Evolutionary conservation across 176 grass and related monocot genomes (phyloP).

Genomic region (Carex scoparia): DNA sequence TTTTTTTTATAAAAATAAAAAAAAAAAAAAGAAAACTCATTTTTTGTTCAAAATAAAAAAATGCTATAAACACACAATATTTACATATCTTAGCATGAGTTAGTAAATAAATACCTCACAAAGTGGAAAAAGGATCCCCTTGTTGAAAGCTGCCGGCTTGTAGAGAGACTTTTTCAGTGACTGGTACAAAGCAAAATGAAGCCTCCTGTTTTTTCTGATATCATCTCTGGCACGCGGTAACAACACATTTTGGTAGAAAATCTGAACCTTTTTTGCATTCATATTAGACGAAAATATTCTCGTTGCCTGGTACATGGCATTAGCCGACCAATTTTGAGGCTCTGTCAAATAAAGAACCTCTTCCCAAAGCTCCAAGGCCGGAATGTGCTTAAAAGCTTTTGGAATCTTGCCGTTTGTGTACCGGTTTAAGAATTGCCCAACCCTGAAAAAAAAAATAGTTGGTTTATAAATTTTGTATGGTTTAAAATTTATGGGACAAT

Average conservation of each 20-base stretch:
- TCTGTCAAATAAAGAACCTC: conserved; percentile 78
- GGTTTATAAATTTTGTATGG: background rate
- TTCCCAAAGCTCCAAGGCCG: conserved; percentile 57
- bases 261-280: conserved; percentile 48
- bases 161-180: conserved; percentile 70
- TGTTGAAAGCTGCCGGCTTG: conserved; percentile 84
- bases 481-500: background rate
- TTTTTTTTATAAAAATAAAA: background rate
- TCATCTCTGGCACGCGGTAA: conserved; percentile 78
- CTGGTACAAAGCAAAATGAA: conserved; percentile 89
- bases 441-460: conserved; percentile 33
- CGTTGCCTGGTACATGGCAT: conserved; percentile 85
- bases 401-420: conserved; percentile 90
- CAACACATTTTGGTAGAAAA: conserved; percentile 72
- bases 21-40: background rate
- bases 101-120: conserved; percentile 57
- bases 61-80: background rate
- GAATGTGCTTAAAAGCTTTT: conserved; percentile 79
- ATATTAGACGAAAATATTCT: conserved; percentile 88
- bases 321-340: conserved; percentile 87
- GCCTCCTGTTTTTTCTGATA: conserved; percentile 71
- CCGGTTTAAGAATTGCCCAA: conserved; percentile 63
- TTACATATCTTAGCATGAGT: background rate
- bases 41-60: background rate
- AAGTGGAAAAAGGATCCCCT: conserved; percentile 80